Evolutionary conservation across 208 protist species (phyloP), one percentile per base, ranked within the genome.

Genomic region (Trypanosoma congolense): DNA sequence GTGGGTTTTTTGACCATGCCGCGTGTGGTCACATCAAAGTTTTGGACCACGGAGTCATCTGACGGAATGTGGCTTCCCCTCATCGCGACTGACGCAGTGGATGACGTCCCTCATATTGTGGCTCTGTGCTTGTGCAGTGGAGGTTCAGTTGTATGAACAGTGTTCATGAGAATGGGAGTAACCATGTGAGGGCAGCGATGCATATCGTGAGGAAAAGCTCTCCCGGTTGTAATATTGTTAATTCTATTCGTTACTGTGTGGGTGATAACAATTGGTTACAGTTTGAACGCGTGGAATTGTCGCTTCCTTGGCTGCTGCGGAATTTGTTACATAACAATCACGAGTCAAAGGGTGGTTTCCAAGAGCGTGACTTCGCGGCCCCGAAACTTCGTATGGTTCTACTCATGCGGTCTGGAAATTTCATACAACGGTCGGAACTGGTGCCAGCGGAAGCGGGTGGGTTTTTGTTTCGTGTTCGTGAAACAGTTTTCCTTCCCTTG

Each of bases 231-330:
- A n/a, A n/a, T n/a, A n/a, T n/a, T n/a, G n/a, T n/a, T n/a, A n/a
- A n/a, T n/a, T n/a, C n/a, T n/a, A n/a, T n/a, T n/a, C n/a, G n/a
- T n/a, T n/a, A n/a, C n/a, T n/a, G n/a, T n/a, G n/a, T n/a, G n/a
- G n/a, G n/a, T n/a, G n/a, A n/a, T n/a, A n/a, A n/a, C n/a, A n/a
- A 10, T 33, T 65, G 59, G 59, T 9, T 65, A 19, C 59, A 51
- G 10, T 16, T 65, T 26, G 24, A 50, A 0, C 12, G 41, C 16
- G 22, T 65, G 30, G 29, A 65, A 25, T 6, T 65, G 30, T 4
- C 24, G 16, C 57, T 47, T 43, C 19, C 42, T 3, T 65, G 50
- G 48, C 21, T 56, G 18, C 21, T 57, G 26, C 50, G 56, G 14
- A 22, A 29, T 25, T 43, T 10, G 18, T 9, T 1, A 6, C 48